These are phyloP conservation scores for Aspergillus fijiensis DNA, from an alignment of 2,329 filamentous ascomycete species.

Conservation along the genomic window DNA sequence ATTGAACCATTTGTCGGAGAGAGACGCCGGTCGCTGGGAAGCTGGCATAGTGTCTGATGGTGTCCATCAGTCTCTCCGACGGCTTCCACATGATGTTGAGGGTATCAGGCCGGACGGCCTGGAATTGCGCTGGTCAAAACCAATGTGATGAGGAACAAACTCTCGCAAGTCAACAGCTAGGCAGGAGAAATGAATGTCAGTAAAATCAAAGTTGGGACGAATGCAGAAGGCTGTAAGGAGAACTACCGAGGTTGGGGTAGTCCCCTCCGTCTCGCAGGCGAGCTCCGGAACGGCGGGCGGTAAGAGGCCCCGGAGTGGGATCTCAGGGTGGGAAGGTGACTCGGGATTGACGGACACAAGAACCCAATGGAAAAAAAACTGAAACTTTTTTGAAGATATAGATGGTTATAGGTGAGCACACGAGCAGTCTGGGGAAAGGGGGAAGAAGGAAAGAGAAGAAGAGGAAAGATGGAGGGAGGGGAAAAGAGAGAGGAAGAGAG, in stretches of 20 bases:
- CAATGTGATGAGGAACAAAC: not conserved
- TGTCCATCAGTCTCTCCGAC: conserved; percentile 87
- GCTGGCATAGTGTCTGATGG: conserved; percentile 93
- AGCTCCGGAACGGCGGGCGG: conserved; percentile 11
- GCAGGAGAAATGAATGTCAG: not conserved
- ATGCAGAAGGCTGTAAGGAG: conserved; percentile 14
- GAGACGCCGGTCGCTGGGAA: conserved; percentile 97
- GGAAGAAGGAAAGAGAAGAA: not conserved
- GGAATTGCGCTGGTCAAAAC: conserved; percentile 11
- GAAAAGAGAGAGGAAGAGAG: not conserved
- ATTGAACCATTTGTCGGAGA: conserved; percentile 98
- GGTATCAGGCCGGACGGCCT: conserved; percentile 32
- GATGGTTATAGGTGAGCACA: not conserved
- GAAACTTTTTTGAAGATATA: not conserved
- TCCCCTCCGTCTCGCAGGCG: conserved; percentile 15
- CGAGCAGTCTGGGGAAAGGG: not conserved
- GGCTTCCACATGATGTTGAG: conserved; percentile 78
- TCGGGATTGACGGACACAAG: not conserved
- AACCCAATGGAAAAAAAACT: not conserved
- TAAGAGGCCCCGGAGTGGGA: conserved; percentile 5
- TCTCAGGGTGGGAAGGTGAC: not conserved
- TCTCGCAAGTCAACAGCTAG: not conserved
- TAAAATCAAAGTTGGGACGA: not conserved
- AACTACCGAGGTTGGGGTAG: conserved; percentile 30
- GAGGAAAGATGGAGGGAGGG: not conserved